Evolutionary conservation across 1,284 basidiomycete species (phyloP), one percentile per base, ranked within the genome.

Genomic region (Microbotryomycetes sp.): DNA sequence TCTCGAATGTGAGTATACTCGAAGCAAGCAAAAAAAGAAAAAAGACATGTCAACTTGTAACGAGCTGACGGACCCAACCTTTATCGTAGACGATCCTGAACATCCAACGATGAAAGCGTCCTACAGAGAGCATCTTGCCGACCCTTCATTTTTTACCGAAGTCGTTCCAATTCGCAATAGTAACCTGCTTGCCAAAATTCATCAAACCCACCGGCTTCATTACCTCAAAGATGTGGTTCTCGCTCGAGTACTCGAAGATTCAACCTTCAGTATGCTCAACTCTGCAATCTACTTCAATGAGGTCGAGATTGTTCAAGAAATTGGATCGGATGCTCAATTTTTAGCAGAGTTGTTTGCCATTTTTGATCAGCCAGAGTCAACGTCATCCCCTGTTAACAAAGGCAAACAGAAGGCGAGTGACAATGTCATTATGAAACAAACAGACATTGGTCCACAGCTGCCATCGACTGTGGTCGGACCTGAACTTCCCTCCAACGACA

Each of bases 241-340:
- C 32, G 92, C 92, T 0, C 85, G 94, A 6, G 85, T 89, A 2
- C 82, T 97, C 50, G 94, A 99, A 73, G 94, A 99, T 75, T 88
- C 91, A 1, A 97, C 92, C 0, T 96, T 97, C 80, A 92, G 92
- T 71, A 91, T 97, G 71, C 84, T 98, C 72, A 97, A 92, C 77
- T 92, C 91, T 19, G 90, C 91, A 77, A 91, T 98, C 75, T 94
- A 97, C 75, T 98, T 94, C 82, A 96, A 97, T 78, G 94, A 99
- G 77, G 92, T 94, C 72, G 94, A 98, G 77, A 97, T 98, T 73
- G 91, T 97, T 74, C 85, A 82, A 58, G 87, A 94, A 74, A 84
- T 97, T 52, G 88, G 92, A 73, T 82, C 81, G 60, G 89, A 93
- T 73, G 82, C 83, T 5, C 74, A 77, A 5, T 87, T 97, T 74